A percentile compares a stretch with the other conserved stretches of the same genome.
Conservation (phyloP, 2,329 filamentous ascomycete species). For the Dryadomyces sulphureus region DNA sequence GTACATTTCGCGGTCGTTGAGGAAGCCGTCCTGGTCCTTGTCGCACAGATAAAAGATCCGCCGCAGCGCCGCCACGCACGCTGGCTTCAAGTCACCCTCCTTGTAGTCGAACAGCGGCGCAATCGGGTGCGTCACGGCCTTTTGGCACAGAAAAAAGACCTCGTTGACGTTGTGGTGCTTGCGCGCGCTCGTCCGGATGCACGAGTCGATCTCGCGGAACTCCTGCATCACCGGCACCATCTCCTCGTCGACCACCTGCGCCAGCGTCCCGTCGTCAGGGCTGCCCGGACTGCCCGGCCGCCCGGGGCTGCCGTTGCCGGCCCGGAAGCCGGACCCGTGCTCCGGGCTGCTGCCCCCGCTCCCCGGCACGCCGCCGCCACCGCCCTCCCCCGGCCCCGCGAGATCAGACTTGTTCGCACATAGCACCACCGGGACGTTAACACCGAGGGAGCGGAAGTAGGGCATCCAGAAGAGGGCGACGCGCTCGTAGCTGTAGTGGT, state of each 20-base stretch:
- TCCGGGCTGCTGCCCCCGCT: too few relatives aligned
- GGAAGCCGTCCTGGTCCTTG: conserved; percentile 84
- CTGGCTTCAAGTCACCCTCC: conserved; percentile 74
- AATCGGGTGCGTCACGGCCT: conserved; percentile 93
- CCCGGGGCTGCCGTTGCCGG: not conserved
- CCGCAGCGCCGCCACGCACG: conserved; percentile 71
- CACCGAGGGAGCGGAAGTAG: conserved; percentile 92
- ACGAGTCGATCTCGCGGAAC: conserved; percentile 97
- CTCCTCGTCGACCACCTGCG: conserved; percentile 86
- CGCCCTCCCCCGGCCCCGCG: conserved; percentile 18
- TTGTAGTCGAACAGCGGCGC: conserved; percentile 95
- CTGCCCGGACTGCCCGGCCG: conserved; percentile 14
- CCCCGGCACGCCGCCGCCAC: not conserved
- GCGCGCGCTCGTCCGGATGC: conserved; percentile 83
- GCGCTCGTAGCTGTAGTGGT: conserved; percentile 97
- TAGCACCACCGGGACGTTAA: conserved; percentile 92
- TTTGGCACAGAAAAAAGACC: conserved; percentile 95
- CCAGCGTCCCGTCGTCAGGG: conserved; percentile 46
- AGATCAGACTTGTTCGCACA: conserved; percentile 98
- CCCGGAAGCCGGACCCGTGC: too few relatives aligned
- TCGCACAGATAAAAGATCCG: conserved; percentile 93
- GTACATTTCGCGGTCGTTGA: conserved; percentile 79
- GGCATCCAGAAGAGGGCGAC: conserved; percentile 98
- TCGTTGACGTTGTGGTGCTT: conserved; percentile 91
- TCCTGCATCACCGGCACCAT: conserved; percentile 98